Base-by-base conservation (phyloP, 2,329 filamentous ascomycete species). In the Emmonsiellopsis sp. region DNA sequence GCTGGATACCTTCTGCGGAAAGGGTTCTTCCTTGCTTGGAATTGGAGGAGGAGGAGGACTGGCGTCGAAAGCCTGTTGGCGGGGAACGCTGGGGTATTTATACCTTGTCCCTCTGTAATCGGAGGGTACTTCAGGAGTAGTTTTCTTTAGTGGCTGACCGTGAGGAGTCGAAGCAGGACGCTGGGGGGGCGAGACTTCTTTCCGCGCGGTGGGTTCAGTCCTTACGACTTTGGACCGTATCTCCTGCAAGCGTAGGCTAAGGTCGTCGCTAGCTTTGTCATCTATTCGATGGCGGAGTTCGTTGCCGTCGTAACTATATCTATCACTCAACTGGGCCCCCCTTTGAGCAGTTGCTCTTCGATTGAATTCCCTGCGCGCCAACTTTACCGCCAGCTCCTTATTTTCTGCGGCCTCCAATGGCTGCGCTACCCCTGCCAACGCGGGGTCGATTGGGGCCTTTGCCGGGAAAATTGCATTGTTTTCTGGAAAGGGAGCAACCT, bases 361-460 rank as follows among this genome's bases (percentile, higher is more conserved):
- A 53, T 73, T 76, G 54, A 90, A 79, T 68, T 94, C 89, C 53
- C 80, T 80, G 57, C 85, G 83, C 0, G 89, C 89, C 32, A 94
- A 69, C 58, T 85, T 81, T 6, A 94, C 83, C 0, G 89, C 90
- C 45, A 94, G 71, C 9, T 91, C 85, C 57, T 83, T 80, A 57
- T 94, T 77, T 54, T 89, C 82, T 1, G 78, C 79, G 0, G 86
- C 86, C 62, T 87, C 83, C 11, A 94, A 70, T 1, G 87, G 77
- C 58, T 78, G 79, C 1, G 77, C 74, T 9, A 76, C 77, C 2
- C 79, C 79, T 15, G 75, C 74, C 10, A 88, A 68, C 1, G 80
- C 84, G 0, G 83, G 83, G 56, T 89, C 85, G 37, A 44, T 46
- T 42, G 62, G 54, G 20, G 54, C 47, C 40, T 31, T 30, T 50